Percentiles rank a stretch among this genome's conserved stretches.
phyloP scores from a whole-genome alignment of 78 protist genomes.

The Mantamonas sphyraenae region DNA sequence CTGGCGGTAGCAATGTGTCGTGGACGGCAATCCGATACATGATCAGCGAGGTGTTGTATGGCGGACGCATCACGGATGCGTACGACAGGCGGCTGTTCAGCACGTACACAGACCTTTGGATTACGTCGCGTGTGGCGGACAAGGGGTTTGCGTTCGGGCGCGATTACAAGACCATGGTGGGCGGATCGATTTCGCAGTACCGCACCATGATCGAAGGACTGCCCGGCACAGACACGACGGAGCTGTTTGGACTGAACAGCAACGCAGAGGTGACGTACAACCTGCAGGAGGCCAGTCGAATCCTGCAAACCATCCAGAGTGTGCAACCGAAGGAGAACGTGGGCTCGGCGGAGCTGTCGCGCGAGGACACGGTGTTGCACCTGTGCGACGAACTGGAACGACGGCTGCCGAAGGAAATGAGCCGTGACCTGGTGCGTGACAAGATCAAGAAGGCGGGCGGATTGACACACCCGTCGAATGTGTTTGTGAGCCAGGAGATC shows the following conservation, averaged over 20 bases:
- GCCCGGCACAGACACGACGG: conserved; percentile 64
- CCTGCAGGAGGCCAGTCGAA: conserved; percentile 5
- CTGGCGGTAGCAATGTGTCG: conserved; percentile 28
- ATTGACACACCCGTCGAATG: conserved; percentile 52
- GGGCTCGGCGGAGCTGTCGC: conserved; percentile 51
- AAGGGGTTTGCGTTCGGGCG: background rate
- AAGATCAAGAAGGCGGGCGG: background rate
- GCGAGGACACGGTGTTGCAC: conserved; percentile 46
- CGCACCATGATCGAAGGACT: conserved; percentile 34
- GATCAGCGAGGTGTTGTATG: conserved; percentile 81
- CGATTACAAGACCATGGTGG: background rate
- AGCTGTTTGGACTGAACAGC: conserved; percentile 70
- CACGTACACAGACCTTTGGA: conserved; percentile 34
- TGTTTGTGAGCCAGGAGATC: conserved; percentile 70
- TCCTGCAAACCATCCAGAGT: conserved; percentile 47
- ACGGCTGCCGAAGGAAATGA: conserved; percentile 53
- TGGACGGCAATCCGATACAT: conserved; percentile 77
- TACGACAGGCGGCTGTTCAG: conserved; percentile 59
- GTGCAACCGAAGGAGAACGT: conserved; percentile 74
- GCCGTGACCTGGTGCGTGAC: conserved; percentile 24
- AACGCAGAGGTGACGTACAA: conserved; percentile 79
- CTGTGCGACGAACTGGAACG: conserved; percentile 37
- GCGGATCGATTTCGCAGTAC: background rate
- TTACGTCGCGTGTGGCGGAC: background rate
- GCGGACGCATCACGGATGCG: conserved; percentile 86